Percentiles rank a stretch among this genome's conserved stretches.
These are phyloP conservation scores for Chlamydomonas asymmetrica DNA, from an alignment of 139 green algal species.

Conservation along the genomic window DNA sequence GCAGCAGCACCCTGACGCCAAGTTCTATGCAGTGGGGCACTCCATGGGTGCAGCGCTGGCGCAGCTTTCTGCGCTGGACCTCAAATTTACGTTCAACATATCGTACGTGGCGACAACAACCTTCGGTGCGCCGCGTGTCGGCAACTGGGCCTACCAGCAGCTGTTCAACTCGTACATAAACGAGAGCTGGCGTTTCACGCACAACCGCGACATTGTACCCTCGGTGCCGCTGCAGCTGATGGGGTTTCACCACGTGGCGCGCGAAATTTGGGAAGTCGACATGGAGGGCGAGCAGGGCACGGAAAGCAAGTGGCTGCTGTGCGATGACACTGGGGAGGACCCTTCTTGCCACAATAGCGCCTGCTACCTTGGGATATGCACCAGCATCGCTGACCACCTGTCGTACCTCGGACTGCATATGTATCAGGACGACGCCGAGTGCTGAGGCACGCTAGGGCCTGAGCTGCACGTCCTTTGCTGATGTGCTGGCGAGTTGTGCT, in stretches of 20 bases:
- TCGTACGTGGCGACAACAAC: conserved; percentile 56
- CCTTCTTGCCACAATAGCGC: conserved; percentile 79
- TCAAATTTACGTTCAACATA: conserved; percentile 34
- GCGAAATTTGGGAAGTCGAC: conserved; percentile 77
- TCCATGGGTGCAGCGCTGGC: conserved; percentile 57
- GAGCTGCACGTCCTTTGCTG: too few relatives aligned
- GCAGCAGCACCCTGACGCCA: conserved; percentile 20
- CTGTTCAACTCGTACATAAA: conserved; percentile 29
- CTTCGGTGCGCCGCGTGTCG: conserved; percentile 84
- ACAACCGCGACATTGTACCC: conserved; percentile 91
- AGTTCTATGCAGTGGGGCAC: conserved; percentile 44
- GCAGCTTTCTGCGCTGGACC: conserved; percentile 49
- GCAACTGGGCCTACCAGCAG: conserved; percentile 73
- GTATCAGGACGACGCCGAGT: conserved; percentile 52
- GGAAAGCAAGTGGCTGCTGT: conserved; percentile 55
- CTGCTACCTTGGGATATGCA: conserved; percentile 85
- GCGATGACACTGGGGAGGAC: conserved; percentile 82
- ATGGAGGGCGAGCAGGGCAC: conserved; percentile 29
- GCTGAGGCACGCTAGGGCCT: too few relatives aligned
- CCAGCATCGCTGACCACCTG: conserved; percentile 75
- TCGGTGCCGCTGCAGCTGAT: conserved; percentile 67
- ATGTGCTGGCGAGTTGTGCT: too few relatives aligned
- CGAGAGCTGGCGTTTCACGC: conserved; percentile 79
- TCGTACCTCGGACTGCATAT: conserved; percentile 71
- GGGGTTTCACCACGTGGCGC: conserved; percentile 71